These are phyloP conservation scores for Colletotrichum kahawae DNA, from an alignment of 2,329 filamentous ascomycete genomes.

Conservation along the genomic window DNA sequence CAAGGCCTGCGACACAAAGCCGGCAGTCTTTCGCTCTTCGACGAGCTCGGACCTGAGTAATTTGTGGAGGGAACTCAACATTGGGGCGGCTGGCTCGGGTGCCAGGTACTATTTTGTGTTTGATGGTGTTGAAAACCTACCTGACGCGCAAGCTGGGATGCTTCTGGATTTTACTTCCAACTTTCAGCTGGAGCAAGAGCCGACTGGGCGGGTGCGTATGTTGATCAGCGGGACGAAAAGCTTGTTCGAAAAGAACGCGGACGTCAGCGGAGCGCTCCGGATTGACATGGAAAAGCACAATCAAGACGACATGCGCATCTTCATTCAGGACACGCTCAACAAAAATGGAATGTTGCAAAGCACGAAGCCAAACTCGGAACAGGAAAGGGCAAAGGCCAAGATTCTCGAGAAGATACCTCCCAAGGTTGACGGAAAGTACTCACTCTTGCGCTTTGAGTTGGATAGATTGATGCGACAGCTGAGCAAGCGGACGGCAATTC, in stretches of 20 bases:
- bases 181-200: not conserved
- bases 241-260: not conserved
- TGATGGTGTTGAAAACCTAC: not conserved
- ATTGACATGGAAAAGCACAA: not conserved
- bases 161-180: not conserved
- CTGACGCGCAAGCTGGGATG: not conserved
- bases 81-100: not conserved
- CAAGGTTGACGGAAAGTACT: not conserved
- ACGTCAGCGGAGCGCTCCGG: not conserved
- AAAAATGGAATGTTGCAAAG: not conserved
- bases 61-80: not conserved
- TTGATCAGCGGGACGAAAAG: not conserved
- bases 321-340: not conserved
- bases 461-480: not conserved
- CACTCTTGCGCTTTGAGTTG: not conserved
- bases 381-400: not conserved
- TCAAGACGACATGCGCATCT: not conserved
- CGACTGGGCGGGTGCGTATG: not conserved
- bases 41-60: not conserved
- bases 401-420: not conserved
- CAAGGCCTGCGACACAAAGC: not conserved
- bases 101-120: not conserved
- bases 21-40: not conserved
- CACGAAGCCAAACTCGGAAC: not conserved
- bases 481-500: not conserved